Conservation (phyloP, 768 basidiomycete genomes). For the Lyophyllum atratum region DNA sequence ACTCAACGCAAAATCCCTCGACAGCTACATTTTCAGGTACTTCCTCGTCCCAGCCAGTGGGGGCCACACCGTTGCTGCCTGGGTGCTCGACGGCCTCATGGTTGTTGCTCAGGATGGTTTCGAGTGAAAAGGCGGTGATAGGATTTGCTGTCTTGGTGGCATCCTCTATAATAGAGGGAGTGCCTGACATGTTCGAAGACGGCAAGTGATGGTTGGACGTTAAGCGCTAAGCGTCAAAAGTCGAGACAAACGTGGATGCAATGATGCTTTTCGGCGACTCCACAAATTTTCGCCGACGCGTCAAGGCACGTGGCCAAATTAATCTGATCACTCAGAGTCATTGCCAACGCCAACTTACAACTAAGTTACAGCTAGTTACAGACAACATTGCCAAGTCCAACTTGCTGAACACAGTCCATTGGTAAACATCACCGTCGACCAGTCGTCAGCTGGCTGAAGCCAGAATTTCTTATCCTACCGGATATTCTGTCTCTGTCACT, state of each 20-base stretch:
- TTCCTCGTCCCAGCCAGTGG: conserved; percentile 73
- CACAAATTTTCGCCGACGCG: conserved; percentile 13
- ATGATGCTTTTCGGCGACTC: not conserved
- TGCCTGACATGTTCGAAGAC: conserved; percentile 8
- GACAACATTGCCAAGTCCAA: too few relatives aligned
- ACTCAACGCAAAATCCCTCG: conserved; percentile 80
- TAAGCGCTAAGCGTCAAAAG: too few relatives aligned
- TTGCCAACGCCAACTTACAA: not conserved
- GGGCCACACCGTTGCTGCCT: conserved; percentile 33
- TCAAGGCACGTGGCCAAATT: conserved; percentile 11
- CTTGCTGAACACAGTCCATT: too few relatives aligned
- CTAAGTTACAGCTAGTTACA: too few relatives aligned
- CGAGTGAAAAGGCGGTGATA: conserved; percentile 52
- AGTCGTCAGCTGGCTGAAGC: too few relatives aligned
- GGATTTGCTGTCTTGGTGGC: conserved; percentile 9
- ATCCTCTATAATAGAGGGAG: conserved; percentile 2
- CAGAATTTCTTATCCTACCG: too few relatives aligned
- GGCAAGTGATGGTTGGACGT: not conserved
- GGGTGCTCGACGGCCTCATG: conserved; percentile 66
- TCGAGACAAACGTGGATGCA: conserved; percentile 11
- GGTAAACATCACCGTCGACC: too few relatives aligned
- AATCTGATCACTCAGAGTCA: not conserved
- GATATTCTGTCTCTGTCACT: too few relatives aligned
- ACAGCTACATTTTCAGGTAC: conserved; percentile 41
- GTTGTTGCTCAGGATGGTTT: conserved; percentile 67